Evolutionary conservation across 208 protist genomes (phyloP).

Genomic region (Leishmania turanica): DNA sequence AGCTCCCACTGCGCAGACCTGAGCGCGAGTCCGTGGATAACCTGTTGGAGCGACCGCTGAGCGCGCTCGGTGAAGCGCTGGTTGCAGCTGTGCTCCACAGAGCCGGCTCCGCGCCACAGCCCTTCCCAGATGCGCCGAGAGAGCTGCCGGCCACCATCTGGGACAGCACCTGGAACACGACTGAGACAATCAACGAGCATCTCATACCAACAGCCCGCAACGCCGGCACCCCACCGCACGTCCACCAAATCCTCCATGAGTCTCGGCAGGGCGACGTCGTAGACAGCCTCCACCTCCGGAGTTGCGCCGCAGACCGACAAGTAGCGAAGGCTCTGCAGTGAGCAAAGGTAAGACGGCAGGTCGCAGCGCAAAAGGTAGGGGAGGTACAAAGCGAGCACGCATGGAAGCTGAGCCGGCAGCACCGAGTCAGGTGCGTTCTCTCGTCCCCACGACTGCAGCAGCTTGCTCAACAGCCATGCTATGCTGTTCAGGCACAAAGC

Average conservation of each 20-base stretch:
- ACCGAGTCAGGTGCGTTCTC: background rate
- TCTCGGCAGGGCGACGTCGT: constrained; percentile 11
- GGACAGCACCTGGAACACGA: background rate
- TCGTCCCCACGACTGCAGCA: constrained; percentile 20
- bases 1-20: constrained; percentile 27
- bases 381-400: constrained; percentile 20
- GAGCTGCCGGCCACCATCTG: constrained; percentile 6
- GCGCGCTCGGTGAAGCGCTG: background rate
- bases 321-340: constrained; percentile 11
- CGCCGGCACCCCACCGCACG: constrained; percentile 1
- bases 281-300: constrained; percentile 19
- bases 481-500: constrained; percentile 5
- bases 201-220: constrained; percentile 7
- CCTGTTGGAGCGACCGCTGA: constrained; percentile 3
- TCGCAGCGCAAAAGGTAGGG: constrained; percentile 31
- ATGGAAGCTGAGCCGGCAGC: constrained; percentile 25
- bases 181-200: constrained; percentile 9
- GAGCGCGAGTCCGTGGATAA: constrained; percentile 5
- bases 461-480: constrained; percentile 9
- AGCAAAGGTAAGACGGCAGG: constrained; percentile 18
- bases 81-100: constrained; percentile 6
- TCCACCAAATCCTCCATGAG: constrained; percentile 30
- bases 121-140: constrained; percentile 29
- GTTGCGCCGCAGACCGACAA: background rate
- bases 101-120: constrained; percentile 23